Evolutionary conservation across 306 rosid species (phyloP), one percentile per base, ranked within the genome.

Genomic region (Gastrolobium villosum): DNA sequence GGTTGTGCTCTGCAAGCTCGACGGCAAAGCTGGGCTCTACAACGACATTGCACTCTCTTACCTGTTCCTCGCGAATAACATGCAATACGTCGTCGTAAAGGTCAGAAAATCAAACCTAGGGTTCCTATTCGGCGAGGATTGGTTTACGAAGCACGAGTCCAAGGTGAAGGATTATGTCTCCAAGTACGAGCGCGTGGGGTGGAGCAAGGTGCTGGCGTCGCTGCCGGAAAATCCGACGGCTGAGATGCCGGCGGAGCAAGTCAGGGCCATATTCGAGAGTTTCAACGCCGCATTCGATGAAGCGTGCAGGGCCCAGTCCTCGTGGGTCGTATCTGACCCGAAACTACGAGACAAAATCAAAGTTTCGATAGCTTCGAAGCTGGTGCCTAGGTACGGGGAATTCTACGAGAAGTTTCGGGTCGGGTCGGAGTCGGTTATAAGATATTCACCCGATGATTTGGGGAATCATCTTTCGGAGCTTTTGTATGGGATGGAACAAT

Each of bases 21-120:
- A 95, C 80, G 87, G 84, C 1, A 92, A 88, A 61, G 90, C 94
- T 0, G 83, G 85, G 78, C 75, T 87, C 5, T 88, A 88, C 89
- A 89, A 83, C 11, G 94, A 95, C 83, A 88, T 87, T 28, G 92
- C 98, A 0, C 90, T 89, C 4, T 87, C 97, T 3, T 95, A 95
- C 80, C 72, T 95, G 41, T 95, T 95, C 79, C 86, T 95, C 1
- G 98, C 99, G n/a, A 95, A 95, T 81, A 95, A 95, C 72, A 91
- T 95, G 49, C 91, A 93, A 34, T 95, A 95, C 87, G 87, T 93
- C 60, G 91, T 95, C 65, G 82, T 9, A 5, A 95, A 95, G 55
- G 93, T 83, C 2, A 86, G 87, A 0, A 60, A 34, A 20, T 88
- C 99, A 8, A 95, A 84, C 55, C 84, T 95, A 34, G 65, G 82